Evolutionary conservation across 2,329 filamentous ascomycete genomes (phyloP).

Genomic region (Xylaria sp.): DNA sequence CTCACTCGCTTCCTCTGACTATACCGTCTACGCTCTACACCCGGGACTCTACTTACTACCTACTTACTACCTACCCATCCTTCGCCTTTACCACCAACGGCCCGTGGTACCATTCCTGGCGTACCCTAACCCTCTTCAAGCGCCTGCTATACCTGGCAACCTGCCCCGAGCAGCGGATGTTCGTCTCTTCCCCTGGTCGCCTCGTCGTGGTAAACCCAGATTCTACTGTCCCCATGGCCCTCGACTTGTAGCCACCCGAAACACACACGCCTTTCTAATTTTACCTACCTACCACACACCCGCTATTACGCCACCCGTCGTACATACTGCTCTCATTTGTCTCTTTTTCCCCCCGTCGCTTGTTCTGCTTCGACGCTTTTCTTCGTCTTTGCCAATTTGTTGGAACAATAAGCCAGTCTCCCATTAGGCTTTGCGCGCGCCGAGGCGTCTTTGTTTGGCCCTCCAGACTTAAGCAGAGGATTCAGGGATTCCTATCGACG

Average conservation of each 20-base stretch:
- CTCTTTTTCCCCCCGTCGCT: conserved; percentile 24
- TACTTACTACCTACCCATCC: conserved; percentile 6
- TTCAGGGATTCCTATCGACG: conserved; percentile 23
- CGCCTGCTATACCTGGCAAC: conserved; percentile 33
- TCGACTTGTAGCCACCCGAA: conserved; percentile 44
- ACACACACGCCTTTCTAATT: conserved; percentile 43
- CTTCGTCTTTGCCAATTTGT: conserved; percentile 2
- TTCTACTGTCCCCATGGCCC: conserved; percentile 44
- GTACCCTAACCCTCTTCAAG: conserved; percentile 30
- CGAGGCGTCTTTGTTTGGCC: conserved; percentile 23
- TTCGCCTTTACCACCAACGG: conserved; percentile 43
- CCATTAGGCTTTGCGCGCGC: conserved; percentile 21
- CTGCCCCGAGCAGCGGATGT: conserved; percentile 25
- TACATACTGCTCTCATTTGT: conserved; percentile 39
- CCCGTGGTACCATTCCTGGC: conserved; percentile 40
- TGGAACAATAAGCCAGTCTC: conserved; percentile 29
- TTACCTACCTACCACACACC: conserved; percentile 39
- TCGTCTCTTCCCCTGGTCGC: conserved; percentile 38
- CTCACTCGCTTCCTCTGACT: conserved; percentile 32
- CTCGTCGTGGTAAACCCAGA: conserved; percentile 38
- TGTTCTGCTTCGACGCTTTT: conserved; percentile 3
- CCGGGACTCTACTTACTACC: background rate
- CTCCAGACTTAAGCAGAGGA: conserved; percentile 19
- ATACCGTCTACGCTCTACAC: background rate
- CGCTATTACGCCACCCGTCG: conserved; percentile 34